Evolutionary conservation across 2,329 filamentous ascomycete species (phyloP).

Genomic region (Cladorrhinum sp.): DNA sequence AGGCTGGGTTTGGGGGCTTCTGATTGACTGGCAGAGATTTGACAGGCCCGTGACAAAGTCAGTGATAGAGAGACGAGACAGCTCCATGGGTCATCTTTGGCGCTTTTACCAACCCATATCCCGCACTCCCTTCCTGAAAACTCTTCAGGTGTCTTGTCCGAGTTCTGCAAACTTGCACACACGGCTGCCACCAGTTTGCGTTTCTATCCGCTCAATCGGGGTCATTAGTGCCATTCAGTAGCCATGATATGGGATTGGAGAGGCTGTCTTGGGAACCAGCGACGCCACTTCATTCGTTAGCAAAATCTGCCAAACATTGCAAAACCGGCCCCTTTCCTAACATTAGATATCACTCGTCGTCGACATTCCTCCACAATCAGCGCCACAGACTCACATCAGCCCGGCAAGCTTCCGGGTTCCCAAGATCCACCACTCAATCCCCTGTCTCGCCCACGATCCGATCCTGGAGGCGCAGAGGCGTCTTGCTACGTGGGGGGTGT

Average conservation of each 20-base stretch:
- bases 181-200: not conserved
- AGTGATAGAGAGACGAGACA: conserved; percentile 18
- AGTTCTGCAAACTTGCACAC: conserved; percentile 1
- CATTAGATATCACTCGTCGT: conserved; percentile 4
- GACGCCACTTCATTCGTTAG: conserved; percentile 9
- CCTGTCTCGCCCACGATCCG: conserved; percentile 22
- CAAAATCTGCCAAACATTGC: not conserved
- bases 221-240: not conserved
- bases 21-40: conserved; percentile 15
- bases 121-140: no score
- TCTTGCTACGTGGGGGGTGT: conserved; percentile 20
- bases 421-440: conserved; percentile 18
- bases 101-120: not conserved
- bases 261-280: not conserved
- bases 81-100: conserved; percentile 3
- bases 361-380: not conserved
- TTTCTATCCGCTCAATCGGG: not conserved
- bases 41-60: conserved; percentile 8
- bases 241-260: not conserved
- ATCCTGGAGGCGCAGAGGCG: conserved; percentile 19
- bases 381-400: conserved; percentile 18
- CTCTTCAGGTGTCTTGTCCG: not conserved
- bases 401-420: conserved; percentile 22
- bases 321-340: not conserved
- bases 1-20: conserved; percentile 11